Evolutionary conservation across 768 basidiomycete genomes (phyloP).

Genomic region (Chlorophyllum brunneum): DNA sequence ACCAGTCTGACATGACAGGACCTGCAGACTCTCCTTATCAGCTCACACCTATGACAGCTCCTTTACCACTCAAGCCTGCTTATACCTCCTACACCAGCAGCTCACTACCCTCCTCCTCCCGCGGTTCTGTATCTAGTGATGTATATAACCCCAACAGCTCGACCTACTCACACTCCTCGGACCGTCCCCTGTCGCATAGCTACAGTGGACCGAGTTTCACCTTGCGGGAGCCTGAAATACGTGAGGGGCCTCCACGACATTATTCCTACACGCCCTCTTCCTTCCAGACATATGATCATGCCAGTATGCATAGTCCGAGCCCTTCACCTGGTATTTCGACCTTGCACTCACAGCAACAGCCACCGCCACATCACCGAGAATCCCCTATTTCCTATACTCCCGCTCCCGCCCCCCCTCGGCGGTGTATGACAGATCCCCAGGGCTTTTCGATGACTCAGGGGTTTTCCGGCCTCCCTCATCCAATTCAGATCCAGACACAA

Average conservation of each 20-base stretch:
- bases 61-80: conserved; percentile 44
- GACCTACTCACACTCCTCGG: conserved; percentile 45
- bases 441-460: conserved; percentile 46
- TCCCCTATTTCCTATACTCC: conserved; percentile 37
- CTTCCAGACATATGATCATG: conserved; percentile 38
- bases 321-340: conserved; percentile 36
- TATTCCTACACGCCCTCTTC: conserved; percentile 50
- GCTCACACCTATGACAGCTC: conserved; percentile 41
- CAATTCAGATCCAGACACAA: conserved; percentile 33
- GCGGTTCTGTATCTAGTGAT: conserved; percentile 36
- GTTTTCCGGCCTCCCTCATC: conserved; percentile 45
- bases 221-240: conserved; percentile 23
- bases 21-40: conserved; percentile 42
- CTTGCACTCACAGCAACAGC: conserved; percentile 32
- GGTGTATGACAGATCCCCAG: conserved; percentile 56
- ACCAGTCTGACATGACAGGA: conserved; percentile 33
- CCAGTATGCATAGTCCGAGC: conserved; percentile 35
- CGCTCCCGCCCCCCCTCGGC: conserved; percentile 36
- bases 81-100: conserved; percentile 37
- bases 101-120: conserved; percentile 38
- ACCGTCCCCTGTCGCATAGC: conserved; percentile 43
- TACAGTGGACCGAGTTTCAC: conserved; percentile 47
- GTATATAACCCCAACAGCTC: conserved; percentile 36
- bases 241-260: conserved; percentile 34
- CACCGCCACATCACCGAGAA: conserved; percentile 40